Evolutionary conservation across 23 red algal species (phyloP).

Genomic region (Gracilaria domingensis): DNA sequence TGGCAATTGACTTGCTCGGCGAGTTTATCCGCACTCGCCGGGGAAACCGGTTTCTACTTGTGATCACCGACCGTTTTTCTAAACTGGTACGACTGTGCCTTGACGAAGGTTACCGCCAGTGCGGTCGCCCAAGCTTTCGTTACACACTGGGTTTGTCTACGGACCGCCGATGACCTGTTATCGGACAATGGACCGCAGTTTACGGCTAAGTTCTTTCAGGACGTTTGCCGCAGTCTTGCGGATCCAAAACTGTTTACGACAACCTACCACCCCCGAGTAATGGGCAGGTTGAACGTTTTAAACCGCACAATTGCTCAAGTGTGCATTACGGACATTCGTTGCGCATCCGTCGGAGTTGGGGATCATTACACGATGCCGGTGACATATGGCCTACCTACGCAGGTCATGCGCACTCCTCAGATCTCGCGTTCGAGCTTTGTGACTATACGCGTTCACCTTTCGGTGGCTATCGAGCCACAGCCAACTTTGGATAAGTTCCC

Average conservation of each 20-base stretch:
- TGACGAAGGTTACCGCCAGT: no score
- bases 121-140: neutral
- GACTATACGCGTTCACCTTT: neutral
- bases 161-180: neutral
- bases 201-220: neutral
- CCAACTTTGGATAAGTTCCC: neutral
- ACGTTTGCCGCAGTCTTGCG: neutral
- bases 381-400: neutral
- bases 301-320: neutral
- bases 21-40: no score
- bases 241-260: neutral
- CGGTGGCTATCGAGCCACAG: neutral
- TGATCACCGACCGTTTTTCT: no score
- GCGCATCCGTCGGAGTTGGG: neutral
- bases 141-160: neutral
- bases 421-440: neutral
- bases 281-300: conserved; percentile 20
- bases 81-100: no score
- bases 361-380: neutral
- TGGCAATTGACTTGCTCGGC: no score
- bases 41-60: no score
- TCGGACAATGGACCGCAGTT: neutral
- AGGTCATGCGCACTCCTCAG: neutral
- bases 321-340: neutral
- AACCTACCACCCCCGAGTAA: conserved; percentile 13